A percentile compares a stretch with the other conserved stretches of the same genome.
phyloP scores from a whole-genome alignment of 495 filamentous ascomycete genomes.

The Filosporella fistucella region DNA sequence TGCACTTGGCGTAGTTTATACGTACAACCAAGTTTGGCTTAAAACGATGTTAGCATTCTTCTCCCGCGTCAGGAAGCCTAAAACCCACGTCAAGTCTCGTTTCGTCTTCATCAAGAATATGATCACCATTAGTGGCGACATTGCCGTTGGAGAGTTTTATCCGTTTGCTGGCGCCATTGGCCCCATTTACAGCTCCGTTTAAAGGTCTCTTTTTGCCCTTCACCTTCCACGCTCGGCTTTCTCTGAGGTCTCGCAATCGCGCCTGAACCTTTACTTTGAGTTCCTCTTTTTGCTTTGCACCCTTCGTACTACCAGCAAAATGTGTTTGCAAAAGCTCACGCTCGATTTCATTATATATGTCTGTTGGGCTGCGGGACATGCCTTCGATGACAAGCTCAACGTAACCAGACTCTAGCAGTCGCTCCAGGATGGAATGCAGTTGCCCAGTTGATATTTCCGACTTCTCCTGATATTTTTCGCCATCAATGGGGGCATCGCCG shows the following conservation, averaged over 20 bases:
- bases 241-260: slow-evolving; percentile 14
- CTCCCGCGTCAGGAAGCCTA: slow-evolving; percentile 6
- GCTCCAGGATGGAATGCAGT: slow-evolving; percentile 13
- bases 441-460: slow-evolving; percentile 18
- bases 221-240: slow-evolving; percentile 17
- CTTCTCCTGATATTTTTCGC: slow-evolving; percentile 28
- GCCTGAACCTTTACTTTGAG: slow-evolving; percentile 10
- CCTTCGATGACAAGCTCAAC: slow-evolving; percentile 15
- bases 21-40: slow-evolving; percentile 61
- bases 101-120: slow-evolving; percentile 30
- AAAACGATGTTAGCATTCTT: slow-evolving; percentile 23
- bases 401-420: slow-evolving; percentile 16
- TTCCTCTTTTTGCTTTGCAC: slow-evolving; percentile 24
- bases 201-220: slow-evolving; percentile 15
- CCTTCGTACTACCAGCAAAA: slow-evolving; percentile 19
- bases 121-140: slow-evolving; percentile 20
- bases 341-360: slow-evolving; percentile 21
- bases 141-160: slow-evolving; percentile 38
- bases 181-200: slow-evolving; percentile 16
- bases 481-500: slow-evolving; percentile 14
- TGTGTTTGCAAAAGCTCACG: slow-evolving; percentile 4
- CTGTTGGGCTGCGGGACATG: slow-evolving; percentile 23
- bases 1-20: slow-evolving; percentile 81
- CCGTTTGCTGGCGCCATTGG: slow-evolving; percentile 32
- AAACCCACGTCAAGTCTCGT: slow-evolving; percentile 36